phyloP scores from a whole-genome alignment of 2,329 filamentous ascomycete species.

The Ascochyta lentis region DNA sequence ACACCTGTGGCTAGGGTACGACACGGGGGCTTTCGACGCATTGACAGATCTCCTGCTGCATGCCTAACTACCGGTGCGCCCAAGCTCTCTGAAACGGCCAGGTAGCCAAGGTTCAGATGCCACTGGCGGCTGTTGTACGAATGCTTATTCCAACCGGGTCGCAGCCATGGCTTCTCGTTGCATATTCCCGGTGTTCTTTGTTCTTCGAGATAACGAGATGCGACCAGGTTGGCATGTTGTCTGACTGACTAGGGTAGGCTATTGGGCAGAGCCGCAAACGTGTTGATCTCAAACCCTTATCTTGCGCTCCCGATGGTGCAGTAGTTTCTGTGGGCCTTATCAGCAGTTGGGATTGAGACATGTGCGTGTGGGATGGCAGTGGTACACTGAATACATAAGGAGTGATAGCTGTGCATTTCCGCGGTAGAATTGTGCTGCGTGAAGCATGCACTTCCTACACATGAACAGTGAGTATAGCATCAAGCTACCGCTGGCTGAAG shows the following conservation, averaged over 20 bases:
- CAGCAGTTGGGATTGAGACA: conserved; percentile 7
- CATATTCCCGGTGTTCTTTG: neutral
- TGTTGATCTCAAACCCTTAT: conserved; percentile 10
- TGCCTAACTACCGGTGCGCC: neutral
- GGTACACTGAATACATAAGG: conserved; percentile 10
- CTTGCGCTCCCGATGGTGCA: conserved; percentile 12
- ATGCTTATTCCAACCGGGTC: conserved; percentile 9
- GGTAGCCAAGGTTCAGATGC: neutral
- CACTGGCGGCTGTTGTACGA: conserved; percentile 1
- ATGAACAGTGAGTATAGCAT: neutral
- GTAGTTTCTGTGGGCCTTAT: conserved; percentile 20
- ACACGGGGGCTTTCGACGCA: conserved; percentile 6
- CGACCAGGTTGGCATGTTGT: conserved; percentile 1
- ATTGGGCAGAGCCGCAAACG: conserved; percentile 14
- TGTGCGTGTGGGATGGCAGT: conserved; percentile 7
- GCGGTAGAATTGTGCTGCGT: neutral
- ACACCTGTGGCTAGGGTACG: conserved; percentile 3
- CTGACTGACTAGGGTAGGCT: neutral
- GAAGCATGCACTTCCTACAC: neutral
- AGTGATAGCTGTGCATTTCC: neutral
- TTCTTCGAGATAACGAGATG: conserved; percentile 1
- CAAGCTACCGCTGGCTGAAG: neutral
- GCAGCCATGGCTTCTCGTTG: neutral
- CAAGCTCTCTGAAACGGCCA: neutral
- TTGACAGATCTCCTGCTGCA: conserved; percentile 11